Evolutionary conservation across 1,284 basidiomycete genomes (phyloP), one percentile per base, ranked within the genome.

Genomic region (Somion occarium): DNA sequence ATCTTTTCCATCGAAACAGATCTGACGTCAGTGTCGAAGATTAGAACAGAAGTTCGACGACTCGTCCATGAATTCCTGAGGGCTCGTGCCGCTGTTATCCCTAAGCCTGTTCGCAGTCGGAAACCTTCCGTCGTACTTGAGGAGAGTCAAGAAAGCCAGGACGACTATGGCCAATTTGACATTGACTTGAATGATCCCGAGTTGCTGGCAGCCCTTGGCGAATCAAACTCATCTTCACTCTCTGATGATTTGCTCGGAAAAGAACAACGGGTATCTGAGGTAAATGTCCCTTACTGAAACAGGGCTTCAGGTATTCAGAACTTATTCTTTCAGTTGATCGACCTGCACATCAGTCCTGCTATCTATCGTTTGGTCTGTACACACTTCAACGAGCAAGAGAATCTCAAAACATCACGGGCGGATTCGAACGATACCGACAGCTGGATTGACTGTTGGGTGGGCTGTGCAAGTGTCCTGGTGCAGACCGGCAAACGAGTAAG

Each of bases 371-470:
- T 86, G 19, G 67, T 88, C 15, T 82, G 82, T 25, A 81, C 78
- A 59, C 69, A 70, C 34, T 38, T 19, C 15, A n/a, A 30, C 4
- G 24, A 51, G 1, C 69, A 66, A 27, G 63, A 67, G 19, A 53
- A 59, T 15, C 53, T 56, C 34, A 59, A 61, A 13, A 63, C 59
- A 42, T 53, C 61, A 38, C 58, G 64, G 2, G 70, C 72, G 18
- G 59, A 60, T 15, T 63, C 59, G 15, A 57, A 53, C 42, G 66
- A 64, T 51, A 67, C 69, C 57, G 78, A 82, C 56, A 63, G 71
- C 37, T 82, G 91, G 69, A 76, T 92, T 19, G 80, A 85, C 55
- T 87, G 84, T 60, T 95, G 91, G 90, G 75, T 88, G 2, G 82
- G 84, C 5, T 93, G 88, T 59, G 83, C 80, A 0, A 75, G 77